Conservation (phyloP, 768 basidiomycete genomes). For the Mycena rosella region DNA sequence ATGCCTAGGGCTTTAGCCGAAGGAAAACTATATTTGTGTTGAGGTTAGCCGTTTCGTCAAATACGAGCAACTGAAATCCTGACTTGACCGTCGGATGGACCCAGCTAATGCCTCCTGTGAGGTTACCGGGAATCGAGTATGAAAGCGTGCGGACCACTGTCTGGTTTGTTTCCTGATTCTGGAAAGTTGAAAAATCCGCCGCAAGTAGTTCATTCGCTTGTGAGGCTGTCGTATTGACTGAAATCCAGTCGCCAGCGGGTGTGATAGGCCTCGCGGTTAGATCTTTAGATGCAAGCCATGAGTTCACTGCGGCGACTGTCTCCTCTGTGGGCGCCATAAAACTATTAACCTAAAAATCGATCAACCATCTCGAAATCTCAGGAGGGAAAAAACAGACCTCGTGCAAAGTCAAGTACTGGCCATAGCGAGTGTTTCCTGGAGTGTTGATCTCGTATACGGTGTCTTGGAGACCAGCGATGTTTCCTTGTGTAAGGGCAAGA, state of each 20-base stretch:
- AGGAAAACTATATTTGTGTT: background rate
- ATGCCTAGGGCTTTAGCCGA: background rate
- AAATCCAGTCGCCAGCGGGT: conserved; percentile 3
- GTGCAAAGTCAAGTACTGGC: conserved; percentile 15
- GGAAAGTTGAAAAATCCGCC: conserved; percentile 6
- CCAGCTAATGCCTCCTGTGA: background rate
- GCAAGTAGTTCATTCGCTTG: background rate
- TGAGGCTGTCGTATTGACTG: background rate
- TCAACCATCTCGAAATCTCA: background rate
- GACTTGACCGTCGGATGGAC: conserved; percentile 6
- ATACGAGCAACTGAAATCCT: background rate
- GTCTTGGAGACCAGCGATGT: conserved; percentile 9
- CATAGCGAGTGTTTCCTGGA: conserved; percentile 13
- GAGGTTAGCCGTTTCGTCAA: background rate
- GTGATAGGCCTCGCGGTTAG: background rate
- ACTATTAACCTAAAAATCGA: background rate
- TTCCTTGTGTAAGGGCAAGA: conserved; percentile 2
- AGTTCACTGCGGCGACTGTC: background rate
- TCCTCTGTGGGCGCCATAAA: background rate
- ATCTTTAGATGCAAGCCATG: conserved; percentile 1
- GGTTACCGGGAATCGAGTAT: background rate
- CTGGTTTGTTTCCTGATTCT: background rate
- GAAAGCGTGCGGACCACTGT: background rate
- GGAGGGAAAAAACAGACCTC: background rate
- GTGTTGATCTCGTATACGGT: conserved; percentile 9